Base-by-base conservation (phyloP, 129 eudicot species). In the Ambrosia trifida region DNA sequence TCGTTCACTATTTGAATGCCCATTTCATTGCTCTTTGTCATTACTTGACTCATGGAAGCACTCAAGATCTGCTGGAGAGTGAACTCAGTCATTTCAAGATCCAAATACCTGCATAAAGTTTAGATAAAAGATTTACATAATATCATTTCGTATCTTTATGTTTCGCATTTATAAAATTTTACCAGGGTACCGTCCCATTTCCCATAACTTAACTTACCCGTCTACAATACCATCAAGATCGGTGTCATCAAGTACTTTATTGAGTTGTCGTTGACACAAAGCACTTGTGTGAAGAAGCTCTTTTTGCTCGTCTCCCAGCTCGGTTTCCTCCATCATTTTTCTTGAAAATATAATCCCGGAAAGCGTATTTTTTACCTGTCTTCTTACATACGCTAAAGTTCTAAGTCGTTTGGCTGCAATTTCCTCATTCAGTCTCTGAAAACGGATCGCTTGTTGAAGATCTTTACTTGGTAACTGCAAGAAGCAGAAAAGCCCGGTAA, bases 61-160 rank as follows among this genome's bases (percentile, higher is more conserved):
- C 87, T 75, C 78, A 87, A 77, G 36, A 93, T 85, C 19, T 87
- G 87, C 4, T 83, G 87, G 47, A 93, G 80, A 38, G 85, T 83
- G 57, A 93, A 93, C 77, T 93, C 98, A 33, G 79, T 73, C 98
- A 89, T 89, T 76, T 93, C 96, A 50, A 93, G 85, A 68, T 93
- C 90, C 87, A 87, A 76, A 80, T 70, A 85, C 78, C 95, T 89
- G 79, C 47, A 61, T 45, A 58, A 68, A 30, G 59, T 49, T 40
- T 41, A 56, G 33, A 65, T 28, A 18, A 53, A n/a, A 40, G 3
- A 4, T 28, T 58, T 11, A 30, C 5, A 31, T 4, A 8, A n/a
- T n/a, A n/a, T n/a, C n/a, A n/a, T n/a, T n/a, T n/a, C n/a, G n/a
- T n/a, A n/a, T n/a, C 43, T 38, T 38, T 38, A 38, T 38, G 1